These are phyloP conservation scores for Dalbergia cultrata DNA, from an alignment of 306 rosid species.

Conservation along the genomic window DNA sequence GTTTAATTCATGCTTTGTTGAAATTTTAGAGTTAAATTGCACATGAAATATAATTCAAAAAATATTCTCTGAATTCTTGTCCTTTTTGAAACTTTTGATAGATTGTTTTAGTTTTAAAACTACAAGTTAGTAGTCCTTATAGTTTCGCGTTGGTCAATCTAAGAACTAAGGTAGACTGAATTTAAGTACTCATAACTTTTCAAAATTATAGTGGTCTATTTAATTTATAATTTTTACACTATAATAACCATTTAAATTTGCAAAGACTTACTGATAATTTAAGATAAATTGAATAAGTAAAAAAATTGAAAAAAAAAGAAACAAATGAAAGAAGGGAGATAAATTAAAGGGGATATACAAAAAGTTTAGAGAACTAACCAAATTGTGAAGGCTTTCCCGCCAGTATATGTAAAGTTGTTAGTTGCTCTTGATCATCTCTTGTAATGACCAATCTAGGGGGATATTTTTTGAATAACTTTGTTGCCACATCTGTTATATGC, in stretches of 20 bases:
- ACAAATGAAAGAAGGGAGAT: neutral
- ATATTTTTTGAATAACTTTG: no score
- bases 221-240: no score
- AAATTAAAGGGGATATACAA: no score
- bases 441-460: no score
- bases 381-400: neutral
- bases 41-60: no score
- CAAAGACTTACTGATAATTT: neutral
- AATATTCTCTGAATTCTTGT: no score
- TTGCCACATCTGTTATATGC: neutral
- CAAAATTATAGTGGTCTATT: neutral
- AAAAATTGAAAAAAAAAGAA: neutral
- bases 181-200: no score
- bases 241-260: neutral
- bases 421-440: neutral
- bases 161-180: no score
- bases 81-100: no score
- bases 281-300: neutral
- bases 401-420: slow-evolving; percentile 16
- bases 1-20: neutral
- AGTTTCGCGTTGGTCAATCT: no score
- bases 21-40: neutral
- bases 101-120: no score
- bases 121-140: neutral
- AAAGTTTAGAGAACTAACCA: neutral